These are phyloP conservation scores for Picochlorum sp. DNA, from an alignment of 139 green algal species.

Conservation along the genomic window DNA sequence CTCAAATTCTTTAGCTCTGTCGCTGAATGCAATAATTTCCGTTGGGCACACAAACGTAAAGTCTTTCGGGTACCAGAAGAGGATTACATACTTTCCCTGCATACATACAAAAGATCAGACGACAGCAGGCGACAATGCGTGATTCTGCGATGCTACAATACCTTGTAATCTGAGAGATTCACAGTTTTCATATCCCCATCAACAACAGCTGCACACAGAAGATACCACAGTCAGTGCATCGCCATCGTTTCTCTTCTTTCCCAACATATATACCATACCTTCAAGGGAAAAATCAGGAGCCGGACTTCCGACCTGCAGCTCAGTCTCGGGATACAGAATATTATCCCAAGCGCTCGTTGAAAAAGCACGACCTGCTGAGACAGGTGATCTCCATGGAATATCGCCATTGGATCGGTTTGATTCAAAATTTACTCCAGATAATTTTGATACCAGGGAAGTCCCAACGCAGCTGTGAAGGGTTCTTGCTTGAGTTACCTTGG, in stretches of 20 bases:
- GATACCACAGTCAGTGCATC: neutral
- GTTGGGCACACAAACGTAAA: conserved; percentile 57
- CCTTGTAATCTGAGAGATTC: conserved; percentile 46
- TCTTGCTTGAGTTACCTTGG: too few relatives aligned
- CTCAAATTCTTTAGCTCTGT: conserved; percentile 76
- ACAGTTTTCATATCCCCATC: conserved; percentile 54
- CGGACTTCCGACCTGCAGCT: conserved; percentile 33
- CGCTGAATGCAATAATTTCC: conserved; percentile 81
- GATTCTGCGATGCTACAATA: neutral
- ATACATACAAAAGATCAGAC: neutral
- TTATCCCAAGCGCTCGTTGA: conserved; percentile 1
- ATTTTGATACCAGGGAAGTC: too few relatives aligned
- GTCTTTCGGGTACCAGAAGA: conserved; percentile 65
- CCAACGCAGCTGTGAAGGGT: too few relatives aligned
- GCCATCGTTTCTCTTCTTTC: neutral
- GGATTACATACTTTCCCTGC: conserved; percentile 44
- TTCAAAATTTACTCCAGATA: too few relatives aligned
- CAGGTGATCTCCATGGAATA: neutral
- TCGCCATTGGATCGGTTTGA: neutral
- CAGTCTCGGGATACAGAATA: conserved; percentile 39
- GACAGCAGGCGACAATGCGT: too few relatives aligned
- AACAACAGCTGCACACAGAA: conserved; percentile 47
- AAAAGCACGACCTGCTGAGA: neutral
- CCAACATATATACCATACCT: neutral
- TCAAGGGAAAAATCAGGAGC: conserved; percentile 41